phyloP scores from a whole-genome alignment of 2,329 filamentous ascomycete genomes.

The Fusarium sp. region DNA sequence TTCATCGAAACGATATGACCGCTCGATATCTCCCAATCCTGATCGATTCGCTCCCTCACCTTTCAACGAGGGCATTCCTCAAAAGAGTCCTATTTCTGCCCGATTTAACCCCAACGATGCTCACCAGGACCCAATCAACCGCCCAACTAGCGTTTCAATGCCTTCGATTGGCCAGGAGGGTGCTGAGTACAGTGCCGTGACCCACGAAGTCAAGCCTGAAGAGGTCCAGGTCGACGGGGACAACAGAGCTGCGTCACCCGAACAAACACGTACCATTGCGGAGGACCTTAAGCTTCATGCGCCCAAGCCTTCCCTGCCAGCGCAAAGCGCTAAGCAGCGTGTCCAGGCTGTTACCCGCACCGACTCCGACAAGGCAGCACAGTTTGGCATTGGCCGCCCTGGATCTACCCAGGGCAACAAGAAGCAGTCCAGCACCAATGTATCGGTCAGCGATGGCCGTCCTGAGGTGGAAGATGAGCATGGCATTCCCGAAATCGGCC shows the following conservation, averaged over 20 bases:
- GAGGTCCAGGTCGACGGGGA: constrained; percentile 53
- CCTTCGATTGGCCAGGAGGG: constrained; percentile 92
- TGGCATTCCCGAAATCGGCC: constrained; percentile 91
- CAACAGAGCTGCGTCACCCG: constrained; percentile 59
- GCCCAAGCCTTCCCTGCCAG: constrained; percentile 85
- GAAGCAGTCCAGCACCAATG: constrained; percentile 71
- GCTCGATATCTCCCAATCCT: constrained; percentile 79
- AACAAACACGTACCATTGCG: constrained; percentile 80
- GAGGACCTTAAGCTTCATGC: constrained; percentile 88
- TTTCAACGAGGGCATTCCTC: constrained; percentile 74
- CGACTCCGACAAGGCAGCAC: constrained; percentile 85
- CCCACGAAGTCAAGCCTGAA: constrained; percentile 53
- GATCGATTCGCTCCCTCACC: constrained; percentile 87
- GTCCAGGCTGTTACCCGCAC: constrained; percentile 88
- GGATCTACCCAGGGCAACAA: constrained; percentile 63
- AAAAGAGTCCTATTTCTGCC: constrained; percentile 54
- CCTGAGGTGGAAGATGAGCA: constrained; percentile 75
- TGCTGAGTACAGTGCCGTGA: constrained; percentile 77
- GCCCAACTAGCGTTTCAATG: constrained; percentile 80
- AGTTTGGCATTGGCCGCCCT: constrained; percentile 82
- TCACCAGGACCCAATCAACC: constrained; percentile 58
- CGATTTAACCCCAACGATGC: constrained; percentile 49
- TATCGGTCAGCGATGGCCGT: constrained; percentile 60
- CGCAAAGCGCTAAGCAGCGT: constrained; percentile 81
- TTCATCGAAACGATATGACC: constrained; percentile 72